These are phyloP conservation scores for Zasmidium angulare DNA, from an alignment of 2,329 filamentous ascomycete genomes.

Conservation along the genomic window DNA sequence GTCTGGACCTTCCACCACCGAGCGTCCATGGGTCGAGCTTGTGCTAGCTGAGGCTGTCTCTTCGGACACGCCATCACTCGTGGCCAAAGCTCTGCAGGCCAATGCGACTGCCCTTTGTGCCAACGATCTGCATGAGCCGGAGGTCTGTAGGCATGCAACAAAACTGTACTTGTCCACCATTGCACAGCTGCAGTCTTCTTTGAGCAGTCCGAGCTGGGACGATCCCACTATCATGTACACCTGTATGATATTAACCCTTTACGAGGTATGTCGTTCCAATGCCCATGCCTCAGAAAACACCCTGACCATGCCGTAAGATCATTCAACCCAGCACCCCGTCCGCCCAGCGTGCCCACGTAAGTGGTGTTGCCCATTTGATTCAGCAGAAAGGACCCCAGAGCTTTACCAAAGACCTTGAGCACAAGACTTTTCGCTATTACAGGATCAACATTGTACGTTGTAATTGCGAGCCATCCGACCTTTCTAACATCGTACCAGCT, in stretches of 20 bases:
- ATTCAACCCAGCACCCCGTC: slow-evolving; percentile 1
- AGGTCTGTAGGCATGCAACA: slow-evolving; percentile 9
- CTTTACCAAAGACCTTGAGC: slow-evolving; percentile 8
- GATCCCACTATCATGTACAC: slow-evolving; percentile 9
- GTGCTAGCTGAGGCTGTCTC: not conserved
- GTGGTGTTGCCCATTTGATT: slow-evolving; percentile 9
- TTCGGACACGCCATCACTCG: not conserved
- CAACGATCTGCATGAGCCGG: slow-evolving; percentile 8
- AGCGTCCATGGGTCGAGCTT: slow-evolving; percentile 10
- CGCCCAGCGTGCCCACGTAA: slow-evolving; percentile 6
- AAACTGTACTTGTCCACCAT: slow-evolving; percentile 11
- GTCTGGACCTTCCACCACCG: not conserved
- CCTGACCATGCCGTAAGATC: slow-evolving; percentile 4
- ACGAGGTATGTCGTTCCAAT: slow-evolving; percentile 5
- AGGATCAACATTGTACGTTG: slow-evolving; percentile 11
- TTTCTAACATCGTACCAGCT: slow-evolving; percentile 1
- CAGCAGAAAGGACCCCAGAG: slow-evolving; percentile 9
- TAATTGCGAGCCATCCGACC: not conserved
- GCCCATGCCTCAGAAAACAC: not conserved
- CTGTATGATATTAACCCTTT: slow-evolving; percentile 12
- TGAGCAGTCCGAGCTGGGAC: slow-evolving; percentile 6
- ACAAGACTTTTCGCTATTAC: slow-evolving; percentile 12
- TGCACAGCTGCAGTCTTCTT: not conserved
- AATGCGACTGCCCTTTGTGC: slow-evolving; percentile 11
- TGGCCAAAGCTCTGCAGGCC: slow-evolving; percentile 6